Base-by-base conservation (phyloP, 441 rosid genomes). In the Arabidopsis hybrid region DNA sequence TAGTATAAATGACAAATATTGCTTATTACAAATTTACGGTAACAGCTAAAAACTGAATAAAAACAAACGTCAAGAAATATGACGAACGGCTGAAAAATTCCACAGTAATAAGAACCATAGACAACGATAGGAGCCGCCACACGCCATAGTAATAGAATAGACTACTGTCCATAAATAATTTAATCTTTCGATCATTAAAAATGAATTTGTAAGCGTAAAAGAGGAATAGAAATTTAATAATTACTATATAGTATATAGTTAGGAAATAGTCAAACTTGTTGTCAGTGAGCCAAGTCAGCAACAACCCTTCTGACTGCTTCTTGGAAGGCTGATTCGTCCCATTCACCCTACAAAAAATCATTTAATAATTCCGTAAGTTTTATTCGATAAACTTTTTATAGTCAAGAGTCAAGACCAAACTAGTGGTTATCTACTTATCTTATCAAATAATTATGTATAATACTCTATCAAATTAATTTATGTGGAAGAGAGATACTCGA, bases 291-390 rank as follows among this genome's bases (percentile, higher is more conserved):
- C 79, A 85, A 56, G 83, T 90, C 92, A 74, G 80, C 85, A 77
- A 85, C 85, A 11, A 82, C 82, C 55, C 93, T 85, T 76, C 80
- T 84, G 49, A 85, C 84, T 68, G 97, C 95, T 86, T 92, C 95
- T 81, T 69, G 83, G 90, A 92, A 92, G 82, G 75, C 82, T 31
- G 87, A 61, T 79, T 88, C 93, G 89, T 92, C 90, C 89, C 93
- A 92, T 61, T 87, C 93, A 39, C 83, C 92, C 97, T 91, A 26
- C 73, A 78, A 38, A 51, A 76, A 29, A 69, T 8, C 26, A 21
- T 0, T 21, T 21, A 21, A 69, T 7, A 42, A 18, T 45, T 40
- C 29, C 38, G 14, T 34, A 50, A 17, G 4, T 39, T 71, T 43
- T 45, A n/a, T 34, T 21, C 8, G 29, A 21, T 21, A 18, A 43